These are phyloP conservation scores for Meyerozyma smithsonii DNA, from an alignment of 1,139 yeast species.

Conservation along the genomic window DNA sequence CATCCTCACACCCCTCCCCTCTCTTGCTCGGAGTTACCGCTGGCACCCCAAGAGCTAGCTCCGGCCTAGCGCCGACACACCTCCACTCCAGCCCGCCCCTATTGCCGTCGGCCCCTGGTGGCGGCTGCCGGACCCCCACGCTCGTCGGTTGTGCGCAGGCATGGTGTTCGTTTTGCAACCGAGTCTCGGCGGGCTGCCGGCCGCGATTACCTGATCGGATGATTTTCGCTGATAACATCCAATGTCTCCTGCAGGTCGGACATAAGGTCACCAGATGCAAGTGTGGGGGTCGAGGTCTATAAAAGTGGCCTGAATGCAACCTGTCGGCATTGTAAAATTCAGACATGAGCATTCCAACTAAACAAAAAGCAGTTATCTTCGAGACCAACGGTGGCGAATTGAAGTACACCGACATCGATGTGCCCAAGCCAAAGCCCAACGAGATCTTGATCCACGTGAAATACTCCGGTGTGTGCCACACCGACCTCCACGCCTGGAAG, in stretches of 20 bases:
- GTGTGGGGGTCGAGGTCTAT: not conserved
- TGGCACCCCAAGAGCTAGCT: too few species aligned
- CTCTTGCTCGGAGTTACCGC: not conserved
- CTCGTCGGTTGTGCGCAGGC: too few species aligned
- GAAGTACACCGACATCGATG: slow-evolving; percentile 57
- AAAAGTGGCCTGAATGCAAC: not conserved
- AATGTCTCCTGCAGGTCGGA: not conserved
- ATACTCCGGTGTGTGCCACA: slow-evolving; percentile 67
- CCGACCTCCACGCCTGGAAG: slow-evolving; percentile 69
- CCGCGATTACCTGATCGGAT: not conserved
- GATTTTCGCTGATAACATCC: not conserved
- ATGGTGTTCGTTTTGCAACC: too few species aligned
- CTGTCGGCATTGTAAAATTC: not conserved
- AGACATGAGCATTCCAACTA: slow-evolving; percentile 43
- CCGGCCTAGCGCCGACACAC: too few species aligned
- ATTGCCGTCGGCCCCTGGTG: too few species aligned
- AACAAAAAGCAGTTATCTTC: slow-evolving; percentile 70
- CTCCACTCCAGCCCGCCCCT: too few species aligned
- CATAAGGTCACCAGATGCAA: not conserved
- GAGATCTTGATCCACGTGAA: slow-evolving; percentile 59
- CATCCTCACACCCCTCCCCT: not conserved
- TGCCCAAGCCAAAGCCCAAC: slow-evolving; percentile 55
- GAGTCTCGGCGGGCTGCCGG: not conserved
- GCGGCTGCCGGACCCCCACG: too few species aligned
- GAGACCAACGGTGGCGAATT: slow-evolving; percentile 65